Evolutionary conservation across 768 basidiomycete genomes (phyloP), one percentile per base, ranked within the genome.

Genomic region (Rhodosporidiobolus odoratus): DNA sequence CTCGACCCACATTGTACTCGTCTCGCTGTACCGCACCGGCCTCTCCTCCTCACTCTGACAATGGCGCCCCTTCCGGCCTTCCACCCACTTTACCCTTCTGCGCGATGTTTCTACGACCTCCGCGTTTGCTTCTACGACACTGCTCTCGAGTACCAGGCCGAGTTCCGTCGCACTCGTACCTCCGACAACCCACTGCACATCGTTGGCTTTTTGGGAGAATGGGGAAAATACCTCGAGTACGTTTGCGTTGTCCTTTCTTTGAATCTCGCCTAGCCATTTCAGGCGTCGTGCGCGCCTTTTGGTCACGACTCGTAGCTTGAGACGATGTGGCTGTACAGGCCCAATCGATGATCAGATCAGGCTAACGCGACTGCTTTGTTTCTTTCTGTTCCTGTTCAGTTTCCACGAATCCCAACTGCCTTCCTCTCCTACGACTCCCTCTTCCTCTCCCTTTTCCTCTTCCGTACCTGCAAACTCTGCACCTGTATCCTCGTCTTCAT

Each of bases 191-290:
- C 92, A 4, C 83, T 88, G 13, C 87, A 97, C 78, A 86, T 97
- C 71, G 95, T 98, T 78, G 93, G 92, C 4, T 99, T 99, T 78
- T 83, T 98, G 15, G 88, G 89, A 5, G 91, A 97, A 77, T 99
- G 95, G 95, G 96, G 95, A 79, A 79, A 85, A 67, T 98, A 99
- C 79, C 83, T 97, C 65, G 91, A 95, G 57, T 58, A 40, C 38
- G 57, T 41, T 35, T 40, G 75, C 80, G 85, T 69, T 7, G n/a
- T n/a, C 80, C 85, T 69, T 21, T 40, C 25, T 16, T 27, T 23
- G 23, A 6, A 78, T 89, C 41, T 87, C 86, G 19, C 43, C 54
- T 43, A 45, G n/a, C 15, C 60, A n/a, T 61, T 12, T 21, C 58
- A 1, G 35, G 56, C 13, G 23, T 15, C 1, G 27, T 25, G 15